Evolutionary conservation across 2,329 filamentous ascomycete species (phyloP).

Genomic region (Alternaria ethzedia): DNA sequence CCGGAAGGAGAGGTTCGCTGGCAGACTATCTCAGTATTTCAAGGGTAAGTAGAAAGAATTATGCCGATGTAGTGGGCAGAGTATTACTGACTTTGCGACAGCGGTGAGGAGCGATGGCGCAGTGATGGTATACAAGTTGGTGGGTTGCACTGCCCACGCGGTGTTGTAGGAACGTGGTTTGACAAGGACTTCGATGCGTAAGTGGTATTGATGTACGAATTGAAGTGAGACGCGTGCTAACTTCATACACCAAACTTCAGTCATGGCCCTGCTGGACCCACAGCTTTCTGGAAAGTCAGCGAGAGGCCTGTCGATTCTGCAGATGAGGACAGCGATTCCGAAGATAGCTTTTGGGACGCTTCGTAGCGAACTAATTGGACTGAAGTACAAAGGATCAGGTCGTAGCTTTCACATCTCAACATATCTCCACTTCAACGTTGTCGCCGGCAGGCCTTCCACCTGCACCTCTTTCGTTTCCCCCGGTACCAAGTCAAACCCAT

Average conservation of each 20-base stretch:
- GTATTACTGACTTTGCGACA: slow-evolving; percentile 41
- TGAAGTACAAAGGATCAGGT: background rate
- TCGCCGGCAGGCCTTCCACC: slow-evolving; percentile 11
- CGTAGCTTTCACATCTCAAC: slow-evolving; percentile 19
- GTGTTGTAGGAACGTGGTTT: slow-evolving; percentile 79
- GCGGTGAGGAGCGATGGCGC: slow-evolving; percentile 74
- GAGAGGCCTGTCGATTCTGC: slow-evolving; percentile 46
- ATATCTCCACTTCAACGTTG: slow-evolving; percentile 27
- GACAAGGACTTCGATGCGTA: slow-evolving; percentile 70
- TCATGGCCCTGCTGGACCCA: slow-evolving; percentile 75
- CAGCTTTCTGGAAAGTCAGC: slow-evolving; percentile 77
- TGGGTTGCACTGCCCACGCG: slow-evolving; percentile 67
- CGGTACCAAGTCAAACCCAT: slow-evolving; percentile 38
- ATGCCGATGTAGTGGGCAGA: background rate
- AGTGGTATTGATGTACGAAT: rapidly evolving
- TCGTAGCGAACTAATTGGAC: background rate
- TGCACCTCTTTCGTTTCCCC: slow-evolving; percentile 23
- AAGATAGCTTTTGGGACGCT: background rate
- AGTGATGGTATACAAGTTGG: slow-evolving; percentile 79
- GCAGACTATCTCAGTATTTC: slow-evolving; percentile 71
- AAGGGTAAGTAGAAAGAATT: slow-evolving; percentile 47
- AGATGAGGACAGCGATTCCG: slow-evolving; percentile 13
- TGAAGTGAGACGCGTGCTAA: background rate
- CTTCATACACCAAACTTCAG: background rate
- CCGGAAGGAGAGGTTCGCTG: slow-evolving; percentile 75